A percentile compares a stretch with the other conserved stretches of the same genome.
These are phyloP conservation scores for Raffaelea deltoideospora DNA, from an alignment of 2,329 filamentous ascomycete species.

Conservation along the genomic window DNA sequence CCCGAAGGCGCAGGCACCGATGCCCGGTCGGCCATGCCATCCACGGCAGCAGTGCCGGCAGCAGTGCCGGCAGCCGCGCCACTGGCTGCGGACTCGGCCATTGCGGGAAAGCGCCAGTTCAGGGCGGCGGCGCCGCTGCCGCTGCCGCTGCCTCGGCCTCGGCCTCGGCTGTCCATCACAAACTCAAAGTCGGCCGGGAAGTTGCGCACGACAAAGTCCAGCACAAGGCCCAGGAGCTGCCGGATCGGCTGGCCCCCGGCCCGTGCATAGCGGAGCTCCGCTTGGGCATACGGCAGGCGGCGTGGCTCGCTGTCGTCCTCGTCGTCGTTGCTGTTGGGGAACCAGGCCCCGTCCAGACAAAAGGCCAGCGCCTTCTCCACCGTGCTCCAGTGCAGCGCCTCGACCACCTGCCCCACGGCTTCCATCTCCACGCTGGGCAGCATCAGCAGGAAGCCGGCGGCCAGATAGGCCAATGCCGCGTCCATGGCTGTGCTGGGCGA, in stretches of 20 bases:
- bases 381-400: constrained; percentile 7
- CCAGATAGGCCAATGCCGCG: constrained; percentile 6
- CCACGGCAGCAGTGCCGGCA: too few species aligned
- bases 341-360: constrained; percentile 14
- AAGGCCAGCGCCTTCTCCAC: constrained; percentile 9
- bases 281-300: constrained; percentile 8
- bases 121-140: too few species aligned
- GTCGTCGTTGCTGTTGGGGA: constrained; percentile 12
- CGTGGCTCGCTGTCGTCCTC: constrained; percentile 7
- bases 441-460: constrained; percentile 9
- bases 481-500: constrained; percentile 3
- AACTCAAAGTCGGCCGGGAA: constrained; percentile 41
- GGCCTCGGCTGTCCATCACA: too few species aligned
- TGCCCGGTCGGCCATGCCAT: too few species aligned
- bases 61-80: too few species aligned
- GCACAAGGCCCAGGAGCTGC: constrained; percentile 34
- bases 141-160: too few species aligned
- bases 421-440: constrained; percentile 6
- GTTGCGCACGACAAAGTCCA: constrained; percentile 44
- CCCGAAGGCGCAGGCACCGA: too few species aligned
- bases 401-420: constrained; percentile 4
- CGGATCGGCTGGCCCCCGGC: constrained; percentile 25
- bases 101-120: too few species aligned
- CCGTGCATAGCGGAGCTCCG: constrained; percentile 35
- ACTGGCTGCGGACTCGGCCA: too few species aligned